phyloP scores from a whole-genome alignment of 192 early-diverging fungal genomes.

The Rhizophagus prolifer region DNA sequence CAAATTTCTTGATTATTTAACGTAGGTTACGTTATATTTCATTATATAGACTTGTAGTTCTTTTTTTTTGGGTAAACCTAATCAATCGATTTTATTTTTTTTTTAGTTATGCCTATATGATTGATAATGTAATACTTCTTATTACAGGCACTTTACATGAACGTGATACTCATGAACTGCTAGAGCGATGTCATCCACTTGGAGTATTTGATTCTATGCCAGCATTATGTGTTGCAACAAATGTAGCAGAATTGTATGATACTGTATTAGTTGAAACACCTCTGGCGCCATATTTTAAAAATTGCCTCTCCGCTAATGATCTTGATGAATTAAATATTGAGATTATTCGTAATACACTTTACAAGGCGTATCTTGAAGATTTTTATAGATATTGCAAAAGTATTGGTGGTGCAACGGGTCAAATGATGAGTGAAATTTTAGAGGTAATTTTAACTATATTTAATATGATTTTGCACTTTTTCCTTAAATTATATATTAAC shows the following conservation, averaged over 20 bases:
- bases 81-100: slow-evolving; percentile 25
- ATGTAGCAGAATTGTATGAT: slow-evolving; percentile 90
- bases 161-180: slow-evolving; percentile 94
- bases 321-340: slow-evolving; percentile 99
- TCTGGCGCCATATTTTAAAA: slow-evolving; percentile 93
- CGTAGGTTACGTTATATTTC: slow-evolving; percentile 54
- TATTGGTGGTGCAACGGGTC: slow-evolving; percentile 81
- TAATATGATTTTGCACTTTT: background rate
- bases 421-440: slow-evolving; percentile 92
- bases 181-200: slow-evolving; percentile 97
- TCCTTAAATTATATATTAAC: slow-evolving; percentile 3
- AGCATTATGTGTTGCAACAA: slow-evolving; percentile 96
- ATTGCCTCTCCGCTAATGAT: slow-evolving; percentile 95
- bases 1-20: slow-evolving; percentile 96
- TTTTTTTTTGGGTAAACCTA: background rate
- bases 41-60: background rate
- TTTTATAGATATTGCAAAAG: slow-evolving; percentile 86
- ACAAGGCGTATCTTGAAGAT: slow-evolving; percentile 99
- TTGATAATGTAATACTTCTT: slow-evolving; percentile 97
- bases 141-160: slow-evolving; percentile 98
- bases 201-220: slow-evolving; percentile 98
- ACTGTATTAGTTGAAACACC: slow-evolving; percentile 97
- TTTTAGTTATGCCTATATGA: slow-evolving; percentile 94
- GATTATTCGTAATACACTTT: slow-evolving; percentile 98
- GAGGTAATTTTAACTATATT: slow-evolving; percentile 50